These are phyloP conservation scores for Colletotrichum chlorophyti DNA, from an alignment of 2,329 filamentous ascomycete genomes.

Conservation along the genomic window DNA sequence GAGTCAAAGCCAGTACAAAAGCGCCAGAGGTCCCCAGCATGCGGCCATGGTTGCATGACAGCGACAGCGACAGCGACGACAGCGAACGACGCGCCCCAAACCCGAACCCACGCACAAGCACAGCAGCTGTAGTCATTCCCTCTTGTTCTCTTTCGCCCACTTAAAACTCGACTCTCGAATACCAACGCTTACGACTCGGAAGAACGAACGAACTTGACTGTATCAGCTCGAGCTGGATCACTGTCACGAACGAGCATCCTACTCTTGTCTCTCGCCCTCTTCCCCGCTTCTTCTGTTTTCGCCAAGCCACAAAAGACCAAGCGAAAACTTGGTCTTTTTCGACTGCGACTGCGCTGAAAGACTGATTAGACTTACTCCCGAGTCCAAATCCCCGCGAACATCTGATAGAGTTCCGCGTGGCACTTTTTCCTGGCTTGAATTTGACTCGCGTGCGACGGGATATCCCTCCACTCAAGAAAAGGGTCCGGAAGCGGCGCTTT, in stretches of 20 bases:
- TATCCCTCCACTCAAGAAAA: slow-evolving; percentile 23
- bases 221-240: no score
- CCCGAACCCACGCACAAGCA: slow-evolving; percentile 25
- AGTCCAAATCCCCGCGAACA: neutral
- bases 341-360: no score
- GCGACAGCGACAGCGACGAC: slow-evolving; percentile 33
- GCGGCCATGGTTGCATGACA: slow-evolving; percentile 31
- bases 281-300: no score
- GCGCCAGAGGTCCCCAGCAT: slow-evolving; percentile 34
- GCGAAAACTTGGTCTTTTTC: no score
- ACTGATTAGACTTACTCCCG: neutral
- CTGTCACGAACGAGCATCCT: no score
- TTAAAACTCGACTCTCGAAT: no score
- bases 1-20: slow-evolving; percentile 48
- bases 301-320: no score
- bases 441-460: slow-evolving; percentile 18
- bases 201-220: slow-evolving; percentile 7
- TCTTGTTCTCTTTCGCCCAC: neutral
- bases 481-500: slow-evolving; percentile 11
- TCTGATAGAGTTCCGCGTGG: no score
- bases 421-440: slow-evolving; percentile 4
- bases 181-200: slow-evolving; percentile 10
- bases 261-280: no score
- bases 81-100: slow-evolving; percentile 22
- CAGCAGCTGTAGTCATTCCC: slow-evolving; percentile 20